Evolutionary conservation across 2,329 filamentous ascomycete genomes (phyloP).

Genomic region (Fusarium coicis): DNA sequence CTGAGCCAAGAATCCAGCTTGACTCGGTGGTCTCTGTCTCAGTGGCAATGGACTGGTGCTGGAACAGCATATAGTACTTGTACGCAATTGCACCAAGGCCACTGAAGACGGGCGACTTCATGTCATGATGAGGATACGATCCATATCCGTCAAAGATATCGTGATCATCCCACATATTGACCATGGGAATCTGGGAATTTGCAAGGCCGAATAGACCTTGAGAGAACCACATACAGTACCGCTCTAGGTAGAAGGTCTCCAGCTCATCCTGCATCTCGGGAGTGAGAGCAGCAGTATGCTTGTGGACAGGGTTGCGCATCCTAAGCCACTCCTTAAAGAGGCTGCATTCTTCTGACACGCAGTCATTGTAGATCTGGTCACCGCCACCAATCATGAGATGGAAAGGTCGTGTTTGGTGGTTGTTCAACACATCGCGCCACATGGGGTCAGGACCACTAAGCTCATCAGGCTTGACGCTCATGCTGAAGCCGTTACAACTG

Average conservation of each 20-base stretch:
- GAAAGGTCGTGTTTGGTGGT: conserved; percentile 89
- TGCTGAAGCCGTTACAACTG: conserved; percentile 95
- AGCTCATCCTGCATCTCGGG: conserved; percentile 87
- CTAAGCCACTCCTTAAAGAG: conserved; percentile 87
- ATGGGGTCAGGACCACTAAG: conserved; percentile 94
- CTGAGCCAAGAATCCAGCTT: conserved; percentile 86
- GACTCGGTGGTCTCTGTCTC: conserved; percentile 88
- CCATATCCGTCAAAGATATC: conserved; percentile 93
- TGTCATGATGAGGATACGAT: conserved; percentile 91
- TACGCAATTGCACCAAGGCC: conserved; percentile 92
- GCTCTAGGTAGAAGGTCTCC: conserved; percentile 86
- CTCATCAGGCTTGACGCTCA: conserved; percentile 78
- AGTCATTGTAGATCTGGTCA: conserved; percentile 97
- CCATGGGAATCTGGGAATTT: conserved; percentile 94
- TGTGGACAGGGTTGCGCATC: conserved; percentile 81
- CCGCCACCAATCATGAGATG: conserved; percentile 98
- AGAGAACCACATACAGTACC: conserved; percentile 95
- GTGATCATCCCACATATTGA: conserved; percentile 98
- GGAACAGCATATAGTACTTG: conserved; percentile 99
- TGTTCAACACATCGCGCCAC: conserved; percentile 96
- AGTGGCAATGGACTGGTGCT: conserved; percentile 87
- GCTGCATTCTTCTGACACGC: conserved; percentile 77
- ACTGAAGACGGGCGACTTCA: conserved; percentile 88
- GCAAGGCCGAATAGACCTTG: conserved; percentile 94
- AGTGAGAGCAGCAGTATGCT: conserved; percentile 82